Conservation (phyloP, 306 rosid species). For the Myrica gale region DNA sequence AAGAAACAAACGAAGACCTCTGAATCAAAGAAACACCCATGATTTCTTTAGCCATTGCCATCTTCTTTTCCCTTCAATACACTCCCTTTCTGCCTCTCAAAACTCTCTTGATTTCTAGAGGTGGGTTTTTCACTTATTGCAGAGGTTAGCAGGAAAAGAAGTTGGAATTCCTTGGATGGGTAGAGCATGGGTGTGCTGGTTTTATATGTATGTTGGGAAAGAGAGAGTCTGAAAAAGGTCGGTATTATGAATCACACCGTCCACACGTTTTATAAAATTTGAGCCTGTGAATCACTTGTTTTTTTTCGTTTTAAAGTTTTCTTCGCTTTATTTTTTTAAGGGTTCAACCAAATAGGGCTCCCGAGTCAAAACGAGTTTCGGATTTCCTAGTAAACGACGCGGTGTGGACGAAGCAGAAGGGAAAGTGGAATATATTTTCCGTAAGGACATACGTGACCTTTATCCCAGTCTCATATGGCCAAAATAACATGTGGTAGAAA, state of each 20-base stretch:
- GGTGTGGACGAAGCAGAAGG: constrained; percentile 23
- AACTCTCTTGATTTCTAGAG: not conserved
- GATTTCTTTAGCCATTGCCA: constrained; percentile 65
- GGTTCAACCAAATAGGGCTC: not conserved
- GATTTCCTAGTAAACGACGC: constrained; percentile 38
- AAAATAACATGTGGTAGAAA: too few relatives aligned
- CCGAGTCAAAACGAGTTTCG: constrained; percentile 39
- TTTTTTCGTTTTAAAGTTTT: not conserved
- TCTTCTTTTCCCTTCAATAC: constrained; percentile 5
- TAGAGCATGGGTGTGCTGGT: constrained; percentile 15
- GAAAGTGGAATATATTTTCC: not conserved
- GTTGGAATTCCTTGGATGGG: constrained; percentile 6
- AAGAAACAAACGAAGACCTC: constrained; percentile 38
- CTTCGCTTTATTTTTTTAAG: not conserved
- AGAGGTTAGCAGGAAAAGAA: not conserved
- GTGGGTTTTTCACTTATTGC: not conserved
- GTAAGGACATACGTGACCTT: constrained; percentile 7
- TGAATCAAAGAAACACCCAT: constrained; percentile 47
- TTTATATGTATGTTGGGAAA: constrained; percentile 1
- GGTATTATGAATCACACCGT: constrained; percentile 33
- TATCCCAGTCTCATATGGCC: constrained; percentile 13
- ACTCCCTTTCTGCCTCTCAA: not conserved
- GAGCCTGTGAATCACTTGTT: constrained; percentile 32
- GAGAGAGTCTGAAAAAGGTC: not conserved
- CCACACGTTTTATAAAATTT: constrained; percentile 43